Evolutionary conservation across 2,329 filamentous ascomycete species (phyloP).

Genomic region (Macrophomina phaseolina): DNA sequence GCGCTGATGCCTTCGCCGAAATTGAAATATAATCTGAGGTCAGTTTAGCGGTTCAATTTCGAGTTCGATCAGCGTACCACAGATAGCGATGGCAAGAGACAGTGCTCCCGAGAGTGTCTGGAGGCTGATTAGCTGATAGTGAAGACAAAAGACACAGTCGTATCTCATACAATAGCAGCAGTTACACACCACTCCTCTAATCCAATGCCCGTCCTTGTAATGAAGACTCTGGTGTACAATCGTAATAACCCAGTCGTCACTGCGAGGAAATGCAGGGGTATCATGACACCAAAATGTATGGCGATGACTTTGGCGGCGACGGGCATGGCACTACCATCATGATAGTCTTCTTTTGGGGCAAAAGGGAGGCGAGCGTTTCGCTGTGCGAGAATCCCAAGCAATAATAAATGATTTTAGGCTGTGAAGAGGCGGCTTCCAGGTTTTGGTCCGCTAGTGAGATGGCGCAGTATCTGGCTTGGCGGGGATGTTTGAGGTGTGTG

Average conservation of each 20-base stretch:
- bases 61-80: background rate
- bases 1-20: background rate
- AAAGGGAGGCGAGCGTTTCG: background rate
- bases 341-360: background rate
- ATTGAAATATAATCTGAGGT: background rate
- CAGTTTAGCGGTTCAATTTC: background rate
- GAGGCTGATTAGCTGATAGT: background rate
- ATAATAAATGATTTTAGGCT: background rate
- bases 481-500: conserved; percentile 1
- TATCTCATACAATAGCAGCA: background rate
- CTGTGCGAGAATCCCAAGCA: background rate
- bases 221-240: conserved; percentile 1
- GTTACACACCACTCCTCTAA: background rate
- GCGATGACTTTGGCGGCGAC: background rate
- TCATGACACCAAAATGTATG: conserved; percentile 14
- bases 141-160: background rate
- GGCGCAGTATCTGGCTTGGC: background rate
- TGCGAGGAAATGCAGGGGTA: background rate
- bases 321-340: background rate
- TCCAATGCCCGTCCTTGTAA: background rate
- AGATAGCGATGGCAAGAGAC: background rate
- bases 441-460: background rate
- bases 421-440: background rate
- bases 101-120: background rate
- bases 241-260: background rate